A percentile compares a stretch with the other conserved stretches of the same genome.
Conservation (phyloP, 805 yeast genomes). For the Candida xyloterini region DNA sequence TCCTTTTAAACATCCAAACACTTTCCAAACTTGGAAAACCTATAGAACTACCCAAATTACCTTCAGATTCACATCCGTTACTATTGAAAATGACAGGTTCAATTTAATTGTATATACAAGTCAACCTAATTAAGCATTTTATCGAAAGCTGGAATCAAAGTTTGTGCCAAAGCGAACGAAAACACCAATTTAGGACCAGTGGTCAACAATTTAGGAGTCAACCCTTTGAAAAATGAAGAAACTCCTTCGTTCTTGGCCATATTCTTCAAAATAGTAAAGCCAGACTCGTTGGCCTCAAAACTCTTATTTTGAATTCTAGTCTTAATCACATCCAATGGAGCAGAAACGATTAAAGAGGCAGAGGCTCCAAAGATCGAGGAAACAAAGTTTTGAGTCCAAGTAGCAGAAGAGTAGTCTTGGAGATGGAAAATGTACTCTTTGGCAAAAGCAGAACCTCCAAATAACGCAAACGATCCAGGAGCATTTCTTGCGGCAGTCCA, state of each 20-base stretch:
- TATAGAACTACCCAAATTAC: constrained; percentile 1
- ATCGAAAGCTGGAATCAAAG: constrained; percentile 95
- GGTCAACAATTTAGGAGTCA: constrained; percentile 92
- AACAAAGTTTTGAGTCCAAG: constrained; percentile 92
- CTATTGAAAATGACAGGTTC: constrained; percentile 10
- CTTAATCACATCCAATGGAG: constrained; percentile 97
- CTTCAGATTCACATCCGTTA: constrained; percentile 18
- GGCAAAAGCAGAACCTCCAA: constrained; percentile 98
- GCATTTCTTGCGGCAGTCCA: constrained; percentile 99
- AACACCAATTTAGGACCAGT: constrained; percentile 98
- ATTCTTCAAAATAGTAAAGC: constrained; percentile 87
- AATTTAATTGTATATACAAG: constrained; percentile 5
- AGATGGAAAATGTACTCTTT: constrained; percentile 91
- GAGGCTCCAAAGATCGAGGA: constrained; percentile 96
- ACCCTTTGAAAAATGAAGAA: constrained; percentile 90
- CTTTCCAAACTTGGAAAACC: constrained; percentile 2
- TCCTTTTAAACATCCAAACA: constrained; percentile 10
- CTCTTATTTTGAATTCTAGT: constrained; percentile 96
- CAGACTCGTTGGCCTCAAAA: constrained; percentile 94
- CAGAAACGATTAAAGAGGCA: constrained; percentile 92
- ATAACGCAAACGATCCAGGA: constrained; percentile 96
- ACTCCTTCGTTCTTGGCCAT: constrained; percentile 91
- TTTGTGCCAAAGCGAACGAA: constrained; percentile 96
- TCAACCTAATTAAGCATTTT: constrained; percentile 40
- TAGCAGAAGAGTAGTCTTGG: constrained; percentile 82